Base-by-base conservation (phyloP, 768 basidiomycete genomes). In the Suillus americanus region DNA sequence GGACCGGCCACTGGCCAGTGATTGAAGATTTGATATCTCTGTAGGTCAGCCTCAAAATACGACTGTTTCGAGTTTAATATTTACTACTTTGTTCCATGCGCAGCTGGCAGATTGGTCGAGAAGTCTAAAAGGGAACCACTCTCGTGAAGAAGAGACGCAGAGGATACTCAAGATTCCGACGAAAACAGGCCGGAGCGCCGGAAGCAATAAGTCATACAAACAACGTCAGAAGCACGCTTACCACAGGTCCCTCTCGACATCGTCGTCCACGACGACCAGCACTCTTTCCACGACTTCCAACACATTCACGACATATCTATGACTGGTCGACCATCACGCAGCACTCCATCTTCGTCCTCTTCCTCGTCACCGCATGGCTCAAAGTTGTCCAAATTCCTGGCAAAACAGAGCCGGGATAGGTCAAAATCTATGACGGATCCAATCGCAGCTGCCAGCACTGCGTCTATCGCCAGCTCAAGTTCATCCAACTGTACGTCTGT, bases 321-420 rank as follows among this genome's bases (percentile, higher is more conserved):
- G 86, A 79, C 83, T 64, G 75, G 71, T 65, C 82, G 81, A 71
- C 78, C 80, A 66, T 67, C 81, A 51, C 82, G 83, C 72, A 76
- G 78, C 62, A 75, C 79, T 25, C 75, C 79, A 48, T 73, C 79
- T 33, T 75, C 83, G 61, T 73, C 81, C 59, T 78, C 83, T 51
- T 80, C 84, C 33, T 71, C 76, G 45, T 73, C 77, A 50, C 71
- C 78, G 33, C 80, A 80, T 70, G 66, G 76, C 62, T 85, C 86
- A 41, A 90, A 88, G 74, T 77, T 91, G 5, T 81, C 88, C 71
- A 89, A 84, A 72, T 89, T 91, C 70, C 79, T 91, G 10, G 87
- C 89, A 71, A 90, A 88, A 66, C 82, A 85, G 70, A 72, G 75
- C 38, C 82, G 88, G 53, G 89, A 89, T 77, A 79, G 88, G 66